Evolutionary conservation across 2,329 filamentous ascomycete species (phyloP), one percentile per base, ranked within the genome.

Genomic region (Colletotrichum sp.): DNA sequence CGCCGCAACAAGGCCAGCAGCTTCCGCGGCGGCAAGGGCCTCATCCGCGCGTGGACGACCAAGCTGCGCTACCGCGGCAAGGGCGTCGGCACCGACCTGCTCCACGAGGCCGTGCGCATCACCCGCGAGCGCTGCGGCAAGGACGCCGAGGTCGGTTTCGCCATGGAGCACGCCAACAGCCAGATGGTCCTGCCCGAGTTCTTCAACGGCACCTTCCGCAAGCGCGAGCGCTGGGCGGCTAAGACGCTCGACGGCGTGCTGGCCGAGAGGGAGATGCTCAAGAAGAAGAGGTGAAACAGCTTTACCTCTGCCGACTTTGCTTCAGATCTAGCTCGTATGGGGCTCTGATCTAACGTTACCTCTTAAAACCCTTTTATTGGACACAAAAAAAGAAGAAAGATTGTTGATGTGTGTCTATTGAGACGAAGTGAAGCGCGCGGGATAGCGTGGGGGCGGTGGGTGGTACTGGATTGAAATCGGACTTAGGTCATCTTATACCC

Each of bases 41-140:
- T 95, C 64, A 93, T 98, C 73, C 91, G 94, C 32, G 95, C 94
- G 2, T 98, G 96, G 95, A 96, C 95, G 3, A 95, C 95, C 3
- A 89, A 89, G 81, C 85, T 92, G 67, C 88, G 89, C 79, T 95
- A 95, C 83, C 90, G 96, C 30, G 88, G 91, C 36, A 91, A 92
- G 77, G 95, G 95, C 0, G 88, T 98, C 28, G 96, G 95, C 4
- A 89, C 87, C 55, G 93, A 92, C 36, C 85, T 98, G 80, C 87
- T 98, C 64, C 90, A 93, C 79, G 93, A 95, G 79, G 95, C 94
- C 3, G 92, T 96, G 4, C 89, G 89, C 72, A 83, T 93, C 71
- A 93, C 94, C 75, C 90, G 90, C 79, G 92, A 93, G 83, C 91
- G 90, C 81, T 93, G 93, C 74, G 94, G 95, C 57, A 90, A 90